A percentile compares a stretch with the other conserved stretches of the same genome.
Evolutionary conservation across 805 yeast species (phyloP).

Genomic region (Wickerhamiella kazuoi): DNA sequence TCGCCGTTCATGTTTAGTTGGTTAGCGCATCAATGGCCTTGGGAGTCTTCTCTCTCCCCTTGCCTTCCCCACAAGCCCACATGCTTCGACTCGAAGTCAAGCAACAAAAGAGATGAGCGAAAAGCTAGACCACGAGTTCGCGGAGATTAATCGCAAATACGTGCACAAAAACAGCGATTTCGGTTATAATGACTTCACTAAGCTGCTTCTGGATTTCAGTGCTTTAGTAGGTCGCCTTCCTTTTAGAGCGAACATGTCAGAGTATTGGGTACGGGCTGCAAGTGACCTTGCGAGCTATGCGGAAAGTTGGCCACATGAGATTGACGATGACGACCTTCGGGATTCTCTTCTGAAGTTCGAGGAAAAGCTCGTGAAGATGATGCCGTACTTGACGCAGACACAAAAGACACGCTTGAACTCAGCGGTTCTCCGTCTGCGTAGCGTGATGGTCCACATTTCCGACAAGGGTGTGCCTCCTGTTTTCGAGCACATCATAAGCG

Average conservation of each 20-base stretch:
- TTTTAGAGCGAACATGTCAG: conserved; percentile 12
- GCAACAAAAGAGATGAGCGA: no score
- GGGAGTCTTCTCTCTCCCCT: no score
- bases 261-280: conserved; percentile 42
- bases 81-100: no score
- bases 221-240: conserved; percentile 27
- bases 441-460: neutral
- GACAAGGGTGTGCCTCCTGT: neutral
- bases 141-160: conserved; percentile 12
- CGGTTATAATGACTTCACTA: conserved; percentile 10
- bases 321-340: neutral
- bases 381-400: neutral
- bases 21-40: no score
- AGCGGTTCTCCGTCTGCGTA: conserved; percentile 1
- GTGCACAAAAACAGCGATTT: conserved; percentile 11
- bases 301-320: conserved; percentile 21
- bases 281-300: conserved; percentile 52
- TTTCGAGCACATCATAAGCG: neutral
- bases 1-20: conserved; percentile 2
- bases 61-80: no score
- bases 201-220: conserved; percentile 25
- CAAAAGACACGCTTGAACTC: conserved; percentile 2
- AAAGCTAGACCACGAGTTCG: conserved; percentile 12
- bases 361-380: neutral
- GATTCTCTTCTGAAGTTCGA: neutral